These are phyloP conservation scores for Apiospora arundinis DNA, from an alignment of 2,329 filamentous ascomycete genomes.

Conservation along the genomic window DNA sequence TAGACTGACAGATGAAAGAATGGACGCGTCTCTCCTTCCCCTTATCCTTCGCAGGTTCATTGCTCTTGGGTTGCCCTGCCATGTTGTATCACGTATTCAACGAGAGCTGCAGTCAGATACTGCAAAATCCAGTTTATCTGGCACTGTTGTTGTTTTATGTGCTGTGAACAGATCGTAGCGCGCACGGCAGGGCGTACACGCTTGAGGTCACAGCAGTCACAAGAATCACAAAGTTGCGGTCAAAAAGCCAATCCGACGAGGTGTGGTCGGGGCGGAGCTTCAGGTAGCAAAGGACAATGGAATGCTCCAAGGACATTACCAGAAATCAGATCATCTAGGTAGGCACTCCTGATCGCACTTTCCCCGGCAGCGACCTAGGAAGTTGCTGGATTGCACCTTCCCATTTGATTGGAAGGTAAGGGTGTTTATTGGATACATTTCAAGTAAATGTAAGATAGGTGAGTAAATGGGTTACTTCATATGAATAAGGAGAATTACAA, in stretches of 20 bases:
- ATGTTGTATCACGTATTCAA: slow-evolving; percentile 15
- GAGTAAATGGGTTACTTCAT: background rate
- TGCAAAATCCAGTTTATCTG: slow-evolving; percentile 8
- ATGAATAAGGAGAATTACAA: background rate
- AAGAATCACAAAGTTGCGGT: slow-evolving; percentile 14
- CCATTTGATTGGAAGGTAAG: background rate
- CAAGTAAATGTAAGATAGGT: background rate
- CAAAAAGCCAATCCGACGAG: background rate
- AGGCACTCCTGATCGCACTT: background rate
- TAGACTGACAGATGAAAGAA: slow-evolving; percentile 19
- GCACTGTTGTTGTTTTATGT: background rate
- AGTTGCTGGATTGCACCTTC: background rate
- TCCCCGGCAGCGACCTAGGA: background rate
- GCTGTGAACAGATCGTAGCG: background rate
- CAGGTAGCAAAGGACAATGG: background rate
- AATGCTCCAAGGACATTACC: background rate
- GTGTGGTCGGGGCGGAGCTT: background rate
- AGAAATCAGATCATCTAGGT: background rate
- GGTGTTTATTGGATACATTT: too few species aligned
- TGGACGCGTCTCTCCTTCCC: slow-evolving; percentile 23
- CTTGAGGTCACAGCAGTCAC: background rate
- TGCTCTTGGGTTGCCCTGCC: slow-evolving; percentile 11
- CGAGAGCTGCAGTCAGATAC: slow-evolving; percentile 4
- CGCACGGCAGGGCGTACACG: background rate
- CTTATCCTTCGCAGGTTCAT: background rate